phyloP scores from a whole-genome alignment of 495 filamentous ascomycete genomes.

The Daldinia vernicosa region DNA sequence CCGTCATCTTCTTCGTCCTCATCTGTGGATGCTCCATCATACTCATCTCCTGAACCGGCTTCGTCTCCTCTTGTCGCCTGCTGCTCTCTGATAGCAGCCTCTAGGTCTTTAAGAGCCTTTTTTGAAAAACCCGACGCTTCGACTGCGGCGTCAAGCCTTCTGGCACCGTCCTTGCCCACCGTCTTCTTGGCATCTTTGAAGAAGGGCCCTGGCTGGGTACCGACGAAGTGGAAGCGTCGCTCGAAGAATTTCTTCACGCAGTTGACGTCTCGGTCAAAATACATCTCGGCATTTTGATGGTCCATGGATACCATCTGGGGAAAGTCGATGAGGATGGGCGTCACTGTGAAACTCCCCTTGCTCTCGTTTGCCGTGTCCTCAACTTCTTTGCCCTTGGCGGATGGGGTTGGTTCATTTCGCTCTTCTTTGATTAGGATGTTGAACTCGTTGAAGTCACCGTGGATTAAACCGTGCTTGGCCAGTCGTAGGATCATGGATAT shows the following conservation, averaged over 20 bases:
- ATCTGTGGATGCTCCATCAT: constrained; percentile 43
- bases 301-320: constrained; percentile 98
- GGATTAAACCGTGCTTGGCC: constrained; percentile 89
- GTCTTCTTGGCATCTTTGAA: constrained; percentile 83
- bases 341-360: constrained; percentile 51
- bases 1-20: constrained; percentile 42
- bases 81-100: constrained; percentile 81
- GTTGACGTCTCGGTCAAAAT: constrained; percentile 93
- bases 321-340: constrained; percentile 92
- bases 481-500: constrained; percentile 86
- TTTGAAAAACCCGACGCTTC: constrained; percentile 94
- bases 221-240: constrained; percentile 85
- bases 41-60: constrained; percentile 54
- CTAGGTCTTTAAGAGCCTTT: constrained; percentile 94
- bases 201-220: constrained; percentile 82
- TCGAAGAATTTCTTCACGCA: constrained; percentile 95
- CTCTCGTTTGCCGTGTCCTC: constrained; percentile 12
- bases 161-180: constrained; percentile 68
- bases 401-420: constrained; percentile 43
- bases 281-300: constrained; percentile 90
- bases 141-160: constrained; percentile 83
- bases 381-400: constrained; percentile 41
- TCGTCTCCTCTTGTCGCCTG: constrained; percentile 51
- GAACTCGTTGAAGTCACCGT: constrained; percentile 99
- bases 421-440: constrained; percentile 92